Conservation (phyloP, 345 rosid genomes). For the Microthlaspi erraticum region DNA sequence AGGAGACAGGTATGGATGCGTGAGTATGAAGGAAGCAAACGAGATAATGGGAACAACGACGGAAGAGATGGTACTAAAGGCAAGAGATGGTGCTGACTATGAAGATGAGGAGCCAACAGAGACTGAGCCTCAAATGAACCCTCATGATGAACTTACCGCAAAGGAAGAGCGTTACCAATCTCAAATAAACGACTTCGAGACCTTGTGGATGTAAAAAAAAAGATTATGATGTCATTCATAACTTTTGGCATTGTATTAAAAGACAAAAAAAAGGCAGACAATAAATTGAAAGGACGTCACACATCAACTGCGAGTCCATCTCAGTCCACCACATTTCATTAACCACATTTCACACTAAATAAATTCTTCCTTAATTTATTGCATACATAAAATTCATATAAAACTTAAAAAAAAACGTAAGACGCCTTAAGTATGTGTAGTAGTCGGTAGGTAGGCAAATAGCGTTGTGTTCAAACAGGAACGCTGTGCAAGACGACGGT, state of each 20-base stretch:
- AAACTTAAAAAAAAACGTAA: constrained; percentile 5
- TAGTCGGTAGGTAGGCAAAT: constrained; percentile 29
- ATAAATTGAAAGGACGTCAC: constrained; percentile 16
- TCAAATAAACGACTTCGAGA: constrained; percentile 10
- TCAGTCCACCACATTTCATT: constrained; percentile 4
- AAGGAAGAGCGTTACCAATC: constrained; percentile 34
- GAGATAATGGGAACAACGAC: constrained; percentile 77
- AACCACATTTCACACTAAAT: constrained; percentile 20
- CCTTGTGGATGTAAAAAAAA: constrained; percentile 36
- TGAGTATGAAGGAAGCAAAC: constrained; percentile 61
- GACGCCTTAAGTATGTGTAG: constrained; percentile 1
- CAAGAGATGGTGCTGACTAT: constrained; percentile 44
- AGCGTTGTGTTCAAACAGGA: constrained; percentile 38
- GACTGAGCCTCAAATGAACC: constrained; percentile 18
- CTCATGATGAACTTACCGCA: constrained; percentile 33
- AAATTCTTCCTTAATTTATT: constrained; percentile 17
- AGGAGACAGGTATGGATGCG: constrained; percentile 52
- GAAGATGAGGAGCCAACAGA: constrained; percentile 29
- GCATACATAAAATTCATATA: constrained; percentile 7
- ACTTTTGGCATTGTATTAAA: background rate
- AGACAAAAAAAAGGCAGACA: constrained; percentile 4
- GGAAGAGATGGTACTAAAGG: constrained; percentile 75
- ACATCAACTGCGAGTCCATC: background rate
- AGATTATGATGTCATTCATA: background rate
- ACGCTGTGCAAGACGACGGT: constrained; percentile 76